Evolutionary conservation across 1,139 yeast species (phyloP).

Genomic region (Komagataea norvegica): DNA sequence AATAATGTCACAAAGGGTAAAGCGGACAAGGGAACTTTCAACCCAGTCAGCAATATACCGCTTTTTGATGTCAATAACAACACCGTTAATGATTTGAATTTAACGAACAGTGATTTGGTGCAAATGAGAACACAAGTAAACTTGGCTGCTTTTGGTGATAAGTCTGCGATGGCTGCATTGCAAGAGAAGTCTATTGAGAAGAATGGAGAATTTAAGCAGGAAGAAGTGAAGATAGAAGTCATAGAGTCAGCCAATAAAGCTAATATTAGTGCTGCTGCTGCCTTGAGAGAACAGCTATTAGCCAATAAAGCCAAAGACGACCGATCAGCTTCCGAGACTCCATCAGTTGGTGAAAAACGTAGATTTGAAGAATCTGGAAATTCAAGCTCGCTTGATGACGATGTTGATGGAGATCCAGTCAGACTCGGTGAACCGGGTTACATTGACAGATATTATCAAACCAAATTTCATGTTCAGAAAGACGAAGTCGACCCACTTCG

Average conservation of each 20-base stretch:
- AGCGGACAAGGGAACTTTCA: constrained; percentile 65
- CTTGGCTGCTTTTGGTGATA: constrained; percentile 71
- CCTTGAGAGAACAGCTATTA: constrained; percentile 34
- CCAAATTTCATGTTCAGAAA: constrained; percentile 58
- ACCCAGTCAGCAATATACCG: constrained; percentile 72
- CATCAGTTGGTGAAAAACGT: constrained; percentile 14
- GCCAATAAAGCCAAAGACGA: constrained; percentile 15
- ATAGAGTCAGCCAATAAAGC: constrained; percentile 32
- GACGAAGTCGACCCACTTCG: constrained; percentile 55
- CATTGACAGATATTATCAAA: constrained; percentile 70
- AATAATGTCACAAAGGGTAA: constrained; percentile 48
- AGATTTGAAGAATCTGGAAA: constrained; percentile 19
- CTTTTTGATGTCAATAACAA: constrained; percentile 69
- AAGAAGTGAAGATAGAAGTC: constrained; percentile 29
- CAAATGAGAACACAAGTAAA: constrained; percentile 62
- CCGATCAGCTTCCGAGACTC: constrained; percentile 6
- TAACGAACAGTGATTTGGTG: constrained; percentile 71
- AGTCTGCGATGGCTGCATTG: constrained; percentile 63
- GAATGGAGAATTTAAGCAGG: constrained; percentile 17
- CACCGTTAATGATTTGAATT: constrained; percentile 59
- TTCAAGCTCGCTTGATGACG: constrained; percentile 19
- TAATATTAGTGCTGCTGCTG: constrained; percentile 39
- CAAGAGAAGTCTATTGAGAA: constrained; percentile 34
- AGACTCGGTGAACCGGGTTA: constrained; percentile 87
- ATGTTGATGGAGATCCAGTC: constrained; percentile 42